Conservation (phyloP, 208 protist genomes). For the Acanthamoeba sp. region DNA sequence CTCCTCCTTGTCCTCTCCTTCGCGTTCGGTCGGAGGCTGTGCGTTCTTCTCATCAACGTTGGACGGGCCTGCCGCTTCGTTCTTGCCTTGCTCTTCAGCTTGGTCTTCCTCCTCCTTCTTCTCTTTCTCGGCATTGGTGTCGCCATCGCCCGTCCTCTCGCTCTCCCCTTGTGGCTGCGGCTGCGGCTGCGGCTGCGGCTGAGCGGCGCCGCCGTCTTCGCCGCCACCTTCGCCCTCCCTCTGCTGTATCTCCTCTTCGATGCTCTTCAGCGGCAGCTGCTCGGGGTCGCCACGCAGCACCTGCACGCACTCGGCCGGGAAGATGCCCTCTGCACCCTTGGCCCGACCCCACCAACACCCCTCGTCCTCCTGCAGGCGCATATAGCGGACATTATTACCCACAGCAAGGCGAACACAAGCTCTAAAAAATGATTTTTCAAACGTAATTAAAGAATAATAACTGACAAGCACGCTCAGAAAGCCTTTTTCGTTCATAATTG, state of each 20-base stretch:
- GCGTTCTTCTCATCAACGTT: too few relatives aligned
- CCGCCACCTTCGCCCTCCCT: background rate
- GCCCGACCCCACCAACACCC: slow-evolving; percentile 5
- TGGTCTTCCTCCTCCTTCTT: too few relatives aligned
- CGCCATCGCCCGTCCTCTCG: background rate
- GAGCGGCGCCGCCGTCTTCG: background rate
- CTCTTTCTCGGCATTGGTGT: too few relatives aligned
- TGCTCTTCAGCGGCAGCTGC: slow-evolving; percentile 18
- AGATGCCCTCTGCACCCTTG: background rate
- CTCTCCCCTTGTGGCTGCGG: background rate
- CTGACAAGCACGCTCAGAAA: too few relatives aligned
- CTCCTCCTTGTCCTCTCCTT: background rate
- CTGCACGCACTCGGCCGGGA: slow-evolving; percentile 32
- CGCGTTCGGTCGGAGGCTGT: background rate
- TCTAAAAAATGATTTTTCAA: too few relatives aligned
- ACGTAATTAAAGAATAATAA: background rate
- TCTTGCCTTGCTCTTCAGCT: too few relatives aligned
- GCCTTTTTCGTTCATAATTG: background rate
- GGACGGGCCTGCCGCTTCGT: too few relatives aligned
- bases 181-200: background rate
- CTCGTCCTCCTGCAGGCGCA: background rate
- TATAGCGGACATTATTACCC: background rate
- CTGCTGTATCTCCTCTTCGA: background rate
- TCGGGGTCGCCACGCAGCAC: slow-evolving; percentile 19
- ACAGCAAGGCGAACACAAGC: too few relatives aligned